These are phyloP conservation scores for Colletotrichum tofieldiae DNA, from an alignment of 2,329 filamentous ascomycete species.

Conservation along the genomic window DNA sequence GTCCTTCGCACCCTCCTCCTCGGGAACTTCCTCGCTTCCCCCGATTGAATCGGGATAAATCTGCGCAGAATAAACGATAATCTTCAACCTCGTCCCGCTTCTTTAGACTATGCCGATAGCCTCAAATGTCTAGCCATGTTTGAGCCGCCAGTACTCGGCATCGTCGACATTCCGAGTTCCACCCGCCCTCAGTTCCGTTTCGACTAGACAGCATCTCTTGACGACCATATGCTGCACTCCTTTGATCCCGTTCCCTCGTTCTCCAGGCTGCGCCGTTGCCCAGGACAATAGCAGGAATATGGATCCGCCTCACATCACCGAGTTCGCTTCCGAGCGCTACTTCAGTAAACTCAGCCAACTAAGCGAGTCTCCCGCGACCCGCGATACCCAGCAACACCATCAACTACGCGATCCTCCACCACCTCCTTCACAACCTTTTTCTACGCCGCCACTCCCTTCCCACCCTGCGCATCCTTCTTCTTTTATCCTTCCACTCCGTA, in stretches of 20 bases:
- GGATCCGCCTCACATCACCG: slow-evolving; percentile 75
- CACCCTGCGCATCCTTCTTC: slow-evolving; percentile 50
- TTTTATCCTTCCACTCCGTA: slow-evolving; percentile 67
- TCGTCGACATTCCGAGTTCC: slow-evolving; percentile 44
- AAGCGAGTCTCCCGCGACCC: slow-evolving; percentile 51
- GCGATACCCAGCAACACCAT: slow-evolving; percentile 19
- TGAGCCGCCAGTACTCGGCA: slow-evolving; percentile 48
- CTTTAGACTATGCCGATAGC: background rate
- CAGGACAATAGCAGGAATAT: slow-evolving; percentile 56
- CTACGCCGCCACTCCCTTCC: slow-evolving; percentile 45
- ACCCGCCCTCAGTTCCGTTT: slow-evolving; percentile 13
- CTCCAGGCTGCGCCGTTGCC: slow-evolving; percentile 45
- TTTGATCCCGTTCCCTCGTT: slow-evolving; percentile 34
- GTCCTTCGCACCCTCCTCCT: background rate
- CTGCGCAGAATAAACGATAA: background rate
- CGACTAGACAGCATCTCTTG: slow-evolving; percentile 27
- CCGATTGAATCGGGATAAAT: background rate
- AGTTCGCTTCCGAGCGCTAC: slow-evolving; percentile 77
- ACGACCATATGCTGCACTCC: slow-evolving; percentile 35
- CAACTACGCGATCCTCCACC: slow-evolving; percentile 28
- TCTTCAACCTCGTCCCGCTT: background rate
- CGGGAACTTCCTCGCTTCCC: background rate
- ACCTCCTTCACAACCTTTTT: slow-evolving; percentile 44
- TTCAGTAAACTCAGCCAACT: slow-evolving; percentile 74
- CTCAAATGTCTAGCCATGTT: slow-evolving; percentile 53